Percentiles rank a stretch among this genome's conserved stretches.
These are phyloP conservation scores for Aureobasidium subglaciale DNA, from an alignment of 2,329 filamentous ascomycete genomes.

Conservation along the genomic window DNA sequence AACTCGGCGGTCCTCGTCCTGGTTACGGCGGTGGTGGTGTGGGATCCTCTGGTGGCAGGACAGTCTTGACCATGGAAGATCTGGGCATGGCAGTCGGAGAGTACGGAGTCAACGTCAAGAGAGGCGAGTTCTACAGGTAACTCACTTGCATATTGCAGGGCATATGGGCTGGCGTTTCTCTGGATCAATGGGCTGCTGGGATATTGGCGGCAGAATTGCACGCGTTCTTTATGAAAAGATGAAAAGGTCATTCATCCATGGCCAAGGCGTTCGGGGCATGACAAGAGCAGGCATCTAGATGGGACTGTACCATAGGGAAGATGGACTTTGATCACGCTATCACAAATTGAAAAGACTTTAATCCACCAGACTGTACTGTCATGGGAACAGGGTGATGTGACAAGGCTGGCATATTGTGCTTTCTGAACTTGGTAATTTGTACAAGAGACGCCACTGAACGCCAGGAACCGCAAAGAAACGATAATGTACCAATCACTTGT, in stretches of 20 bases:
- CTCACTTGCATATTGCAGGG: background rate
- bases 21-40: conserved; percentile 76
- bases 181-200: background rate
- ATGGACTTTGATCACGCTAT: background rate
- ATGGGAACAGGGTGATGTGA: background rate
- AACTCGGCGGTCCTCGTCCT: conserved; percentile 42
- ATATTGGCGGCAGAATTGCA: background rate
- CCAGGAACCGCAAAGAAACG: too few species aligned
- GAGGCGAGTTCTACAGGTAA: conserved; percentile 92
- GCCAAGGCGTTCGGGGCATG: background rate
- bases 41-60: conserved; percentile 80
- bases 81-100: conserved; percentile 95
- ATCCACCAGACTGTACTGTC: background rate
- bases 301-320: background rate
- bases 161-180: background rate
- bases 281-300: conserved; percentile 3
- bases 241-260: conserved; percentile 3
- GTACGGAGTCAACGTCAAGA: conserved; percentile 95
- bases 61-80: conserved; percentile 97
- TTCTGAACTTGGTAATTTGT: conserved; percentile 3
- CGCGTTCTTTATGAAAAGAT: conserved; percentile 6
- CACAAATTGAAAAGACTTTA: background rate
- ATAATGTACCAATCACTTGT: conserved; percentile 42
- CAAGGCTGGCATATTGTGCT: background rate
- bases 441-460: background rate